Evolutionary conservation across 441 rosid species (phyloP), one percentile per base, ranked within the genome.

Genomic region (Adansonia grandidieri): DNA sequence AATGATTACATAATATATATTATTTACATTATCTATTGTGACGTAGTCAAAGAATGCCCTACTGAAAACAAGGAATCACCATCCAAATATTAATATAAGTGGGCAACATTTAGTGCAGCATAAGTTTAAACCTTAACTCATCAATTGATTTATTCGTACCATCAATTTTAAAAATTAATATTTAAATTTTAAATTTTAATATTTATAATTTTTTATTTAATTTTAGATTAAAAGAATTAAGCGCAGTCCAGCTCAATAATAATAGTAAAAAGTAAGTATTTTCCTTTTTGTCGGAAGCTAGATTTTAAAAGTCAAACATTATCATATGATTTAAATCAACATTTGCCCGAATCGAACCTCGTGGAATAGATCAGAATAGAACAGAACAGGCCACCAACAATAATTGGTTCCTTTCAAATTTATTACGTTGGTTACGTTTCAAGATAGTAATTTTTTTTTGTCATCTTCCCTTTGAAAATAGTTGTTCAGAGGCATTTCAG

Each of bases 371-470:
- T 32, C 37, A 32, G 14, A n/a, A 56, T 9, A 40, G 44, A 40
- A 44, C 47, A 57, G 24, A 58, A 3, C 13, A 58, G 13, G 32
- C 14, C 14, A 0, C 14, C 63, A 20, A 24, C 66, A 40, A 40
- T 40, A 40, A 40, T 40, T 40, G 44, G 44, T 40, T 40, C 44
- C 44, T 40, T 40, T 40, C 44, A 40, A 13, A 51, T 13, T 51
- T 13, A 51, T 51, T 51, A 15, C n/a, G 0, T 53, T 15, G 4
- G 6, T 53, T 50, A 11, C 54, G 56, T 50, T 51, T 51, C 56
- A 13, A 51, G 56, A 51, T 40, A 13, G n/a, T 42, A 65, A 6
- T 6, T 89, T 84, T 81, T 50, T 50, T 50, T 54, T 32, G 28
- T 32, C 2, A 32, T 6, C 6, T 1, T 6, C 9, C 9, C 5